Base-by-base conservation (phyloP, 345 rosid genomes). In the Gossypium turneri region DNA sequence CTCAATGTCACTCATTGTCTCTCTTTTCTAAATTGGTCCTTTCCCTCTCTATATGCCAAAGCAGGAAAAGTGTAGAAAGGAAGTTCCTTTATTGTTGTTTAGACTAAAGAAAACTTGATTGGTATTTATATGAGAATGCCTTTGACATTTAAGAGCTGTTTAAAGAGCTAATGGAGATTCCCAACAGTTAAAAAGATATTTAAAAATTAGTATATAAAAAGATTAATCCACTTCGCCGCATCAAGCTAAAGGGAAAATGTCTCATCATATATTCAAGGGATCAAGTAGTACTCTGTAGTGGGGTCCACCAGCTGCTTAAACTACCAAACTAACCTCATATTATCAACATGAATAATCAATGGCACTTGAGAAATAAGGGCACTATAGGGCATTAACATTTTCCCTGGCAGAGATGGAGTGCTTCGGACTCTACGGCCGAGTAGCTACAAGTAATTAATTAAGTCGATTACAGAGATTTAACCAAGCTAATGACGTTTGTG, bases 201-300 rank as follows among this genome's bases (percentile, higher is more conserved):
- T 70, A 51, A 63, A 72, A 67, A 50, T 63, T 68, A 61, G 9
- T 64, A n/a, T 53, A 65, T 12, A 57, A 24, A 34, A 58, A 58
- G 62, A 65, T 61, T 83, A 86, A 82, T 81, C 88, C 89, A 70
- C 59, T 81, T 78, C 90, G 97, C 97, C 94, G 90, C 97, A 88
- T 77, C 84, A 56, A 70, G 17, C 34, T 43, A 27, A 70, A 70
- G 51, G 47, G 60, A 41, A 66, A 43, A 29, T 67, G 85, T 66
- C 97, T 80, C 80, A 29, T 80, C 81, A 78, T 79, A 79, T 85
- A 75, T 91, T 88, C 94, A 85, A 88, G 81, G 85, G 93, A 79
- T 85, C 88, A 78, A 24, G 6, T 45, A 25, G 20, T 34, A 60
- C 73, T 52, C 20, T 27, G 12, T 27, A 66, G 2, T 9, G 15